These are phyloP conservation scores for Wickerhamia fluorescens DNA, from an alignment of 805 yeast species.

Conservation along the genomic window DNA sequence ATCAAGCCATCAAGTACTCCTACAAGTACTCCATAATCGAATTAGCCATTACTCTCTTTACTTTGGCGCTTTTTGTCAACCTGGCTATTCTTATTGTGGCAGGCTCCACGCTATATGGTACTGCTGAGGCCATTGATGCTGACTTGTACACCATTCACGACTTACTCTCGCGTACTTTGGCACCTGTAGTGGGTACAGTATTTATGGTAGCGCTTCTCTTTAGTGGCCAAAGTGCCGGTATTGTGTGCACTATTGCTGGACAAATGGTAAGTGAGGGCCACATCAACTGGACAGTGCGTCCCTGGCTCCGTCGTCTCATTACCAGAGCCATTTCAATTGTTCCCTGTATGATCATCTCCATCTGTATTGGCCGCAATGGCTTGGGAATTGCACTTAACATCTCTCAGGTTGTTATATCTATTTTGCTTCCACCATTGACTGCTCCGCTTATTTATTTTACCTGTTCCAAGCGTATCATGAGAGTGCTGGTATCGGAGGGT, in stretches of 20 bases:
- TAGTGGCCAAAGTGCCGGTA: constrained; percentile 88
- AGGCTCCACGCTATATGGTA: constrained; percentile 67
- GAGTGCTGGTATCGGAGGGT: constrained; percentile 31
- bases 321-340: constrained; percentile 75
- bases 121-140: constrained; percentile 63
- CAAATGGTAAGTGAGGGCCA: constrained; percentile 92
- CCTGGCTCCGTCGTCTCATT: constrained; percentile 72
- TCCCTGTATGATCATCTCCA: constrained; percentile 72
- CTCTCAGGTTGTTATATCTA: constrained; percentile 80
- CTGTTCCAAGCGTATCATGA: constrained; percentile 62
- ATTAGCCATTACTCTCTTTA: constrained; percentile 58
- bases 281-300: constrained; percentile 69
- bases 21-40: constrained; percentile 69
- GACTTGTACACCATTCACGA: constrained; percentile 74
- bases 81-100: constrained; percentile 77
- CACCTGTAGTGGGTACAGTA: constrained; percentile 73
- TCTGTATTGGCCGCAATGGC: constrained; percentile 68
- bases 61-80: constrained; percentile 82
- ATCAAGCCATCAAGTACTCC: constrained; percentile 65
- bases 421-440: constrained; percentile 74
- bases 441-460: constrained; percentile 86
- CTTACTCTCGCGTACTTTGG: constrained; percentile 51
- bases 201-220: constrained; percentile 80
- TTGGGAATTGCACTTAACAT: constrained; percentile 66
- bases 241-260: constrained; percentile 90